Evolutionary conservation across 495 filamentous ascomycete genomes (phyloP), one percentile per base, ranked within the genome.

Genomic region (Parathielavia hyrcaniae): DNA sequence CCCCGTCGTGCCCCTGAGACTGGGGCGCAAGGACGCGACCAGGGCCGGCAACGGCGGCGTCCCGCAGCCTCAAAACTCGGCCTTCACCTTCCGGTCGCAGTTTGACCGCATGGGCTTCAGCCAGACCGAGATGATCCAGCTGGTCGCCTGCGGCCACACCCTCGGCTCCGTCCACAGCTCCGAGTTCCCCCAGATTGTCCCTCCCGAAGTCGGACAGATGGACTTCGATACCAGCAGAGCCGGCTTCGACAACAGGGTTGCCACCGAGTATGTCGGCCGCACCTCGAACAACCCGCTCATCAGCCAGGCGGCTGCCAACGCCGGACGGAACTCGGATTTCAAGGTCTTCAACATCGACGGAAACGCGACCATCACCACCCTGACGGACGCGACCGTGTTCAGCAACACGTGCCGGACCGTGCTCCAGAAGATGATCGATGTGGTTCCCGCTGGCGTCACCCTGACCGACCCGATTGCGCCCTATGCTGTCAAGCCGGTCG

Each of bases 381-480:
- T 86, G 75, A 59, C 73, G 0, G 65, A 73, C 20, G 66, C 74
- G 0, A 57, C 60, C 44, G 73, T 66, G 52, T 85, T 75, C 64
- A 69, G 66, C 19, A 65, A 53, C 38, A 68, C 74, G 34, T 86
- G 83, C 65, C 64, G 70, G 57, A 68, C 64, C 5, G 71, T 83
- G 45, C 72, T 85, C 16, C 77, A 80, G 59, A 78, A 77, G 58
- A 77, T 86, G 80, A 81, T 86, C 48, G 81, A 86, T n/a, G 71
- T 73, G 3, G 81, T 85, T 0, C 82, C 83, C 4, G 58, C 62
- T 7, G 73, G 73, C 3, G 77, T 80, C 12, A 70, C 71, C 12
- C 71, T 86, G 26, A 77, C 80, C 8, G 67, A 71, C 17, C 73
- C 77, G 26, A 78, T 85, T 48, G 69, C 70, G 26, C 82, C 83